Evolutionary conservation across 192 early-diverging fungal genomes (phyloP).

Genomic region (Chytriomyces hyalinus): DNA sequence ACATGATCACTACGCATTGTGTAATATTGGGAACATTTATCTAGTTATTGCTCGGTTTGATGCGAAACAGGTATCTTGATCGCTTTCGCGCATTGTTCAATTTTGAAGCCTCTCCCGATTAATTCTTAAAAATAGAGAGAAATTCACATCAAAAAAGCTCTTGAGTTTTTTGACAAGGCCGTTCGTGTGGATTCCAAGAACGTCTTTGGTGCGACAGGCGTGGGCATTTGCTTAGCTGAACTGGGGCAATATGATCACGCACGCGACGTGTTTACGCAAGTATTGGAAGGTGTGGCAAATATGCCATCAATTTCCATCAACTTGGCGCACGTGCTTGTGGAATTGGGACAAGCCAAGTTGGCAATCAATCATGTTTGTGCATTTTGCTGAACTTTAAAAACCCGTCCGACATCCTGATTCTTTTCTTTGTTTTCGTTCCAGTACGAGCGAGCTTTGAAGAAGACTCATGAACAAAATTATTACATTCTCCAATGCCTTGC

Average conservation of each 20-base stretch:
- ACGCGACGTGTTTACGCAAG: constrained; percentile 66
- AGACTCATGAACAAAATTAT: constrained; percentile 30
- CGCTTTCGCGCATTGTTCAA: not conserved
- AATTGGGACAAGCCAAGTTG: constrained; percentile 73
- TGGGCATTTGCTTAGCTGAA: constrained; percentile 85
- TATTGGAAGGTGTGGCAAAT: constrained; percentile 59
- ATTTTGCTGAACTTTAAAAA: not conserved
- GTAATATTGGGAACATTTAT: constrained; percentile 82
- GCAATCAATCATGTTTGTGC: constrained; percentile 72
- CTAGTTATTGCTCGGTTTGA: constrained; percentile 64
- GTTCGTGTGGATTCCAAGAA: constrained; percentile 66
- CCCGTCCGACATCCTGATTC: not conserved
- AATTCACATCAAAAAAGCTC: constrained; percentile 36
- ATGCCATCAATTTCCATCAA: constrained; percentile 67
- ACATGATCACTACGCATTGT: constrained; percentile 78
- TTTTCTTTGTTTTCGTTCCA: constrained; percentile 29
- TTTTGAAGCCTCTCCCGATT: not conserved
- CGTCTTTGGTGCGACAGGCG: constrained; percentile 81
- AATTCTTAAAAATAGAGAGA: constrained; percentile 27
- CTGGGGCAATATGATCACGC: constrained; percentile 65
- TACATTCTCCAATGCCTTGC: constrained; percentile 43
- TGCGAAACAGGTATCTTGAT: constrained; percentile 28
- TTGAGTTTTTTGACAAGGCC: constrained; percentile 79
- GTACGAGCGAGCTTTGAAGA: constrained; percentile 54
- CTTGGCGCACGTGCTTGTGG: constrained; percentile 76